Conservation (phyloP, 2,329 filamentous ascomycete species). For the Talaromyces sp. region DNA sequence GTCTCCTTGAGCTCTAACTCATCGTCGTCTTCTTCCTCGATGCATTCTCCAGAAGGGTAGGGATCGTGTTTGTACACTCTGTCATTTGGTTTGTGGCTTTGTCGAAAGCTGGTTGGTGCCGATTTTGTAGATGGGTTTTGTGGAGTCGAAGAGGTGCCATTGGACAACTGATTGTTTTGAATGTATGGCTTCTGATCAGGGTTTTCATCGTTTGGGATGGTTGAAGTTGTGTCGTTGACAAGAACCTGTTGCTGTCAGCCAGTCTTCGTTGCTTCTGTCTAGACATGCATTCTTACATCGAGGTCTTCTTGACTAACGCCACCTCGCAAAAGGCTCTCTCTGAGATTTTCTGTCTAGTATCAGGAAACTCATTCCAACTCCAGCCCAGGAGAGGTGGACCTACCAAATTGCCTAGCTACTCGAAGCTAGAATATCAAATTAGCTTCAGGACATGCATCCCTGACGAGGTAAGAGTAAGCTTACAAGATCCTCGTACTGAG, state of each 20-base stretch:
- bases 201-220: not conserved
- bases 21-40: slow-evolving; percentile 25
- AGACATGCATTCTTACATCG: slow-evolving; percentile 35
- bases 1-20: slow-evolving; percentile 25
- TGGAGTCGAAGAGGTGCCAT: not conserved
- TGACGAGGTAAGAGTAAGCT: slow-evolving; percentile 24
- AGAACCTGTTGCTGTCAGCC: not conserved
- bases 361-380: not conserved
- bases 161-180: not conserved
- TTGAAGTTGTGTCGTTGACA: slow-evolving; percentile 4
- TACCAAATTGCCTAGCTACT: slow-evolving; percentile 30
- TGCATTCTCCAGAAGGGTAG: slow-evolving; percentile 3
- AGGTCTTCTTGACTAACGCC: slow-evolving; percentile 51
- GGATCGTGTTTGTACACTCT: not conserved
- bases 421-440: slow-evolving; percentile 23
- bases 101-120: not conserved
- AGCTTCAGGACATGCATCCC: not conserved
- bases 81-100: not conserved
- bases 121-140: not conserved
- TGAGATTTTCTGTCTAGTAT: slow-evolving; percentile 43
- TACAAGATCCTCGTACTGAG: slow-evolving; percentile 61
- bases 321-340: slow-evolving; percentile 48
- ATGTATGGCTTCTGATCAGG: not conserved
- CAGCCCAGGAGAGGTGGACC: slow-evolving; percentile 1
- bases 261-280: not conserved